These are phyloP conservation scores for Boletus reticuloceps DNA, from an alignment of 768 basidiomycete genomes.

Conservation along the genomic window DNA sequence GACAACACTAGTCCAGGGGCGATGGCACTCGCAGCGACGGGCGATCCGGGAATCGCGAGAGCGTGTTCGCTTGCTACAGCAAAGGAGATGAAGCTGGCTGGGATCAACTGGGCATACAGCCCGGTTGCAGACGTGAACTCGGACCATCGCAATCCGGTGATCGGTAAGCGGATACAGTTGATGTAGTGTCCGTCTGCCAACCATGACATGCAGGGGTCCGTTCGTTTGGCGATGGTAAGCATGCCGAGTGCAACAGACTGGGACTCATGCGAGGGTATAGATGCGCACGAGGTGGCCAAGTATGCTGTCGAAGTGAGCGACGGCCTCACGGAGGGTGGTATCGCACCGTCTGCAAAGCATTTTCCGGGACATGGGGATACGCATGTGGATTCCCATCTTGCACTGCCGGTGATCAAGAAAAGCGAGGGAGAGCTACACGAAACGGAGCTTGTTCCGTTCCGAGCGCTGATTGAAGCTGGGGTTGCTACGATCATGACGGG, in stretches of 20 bases:
- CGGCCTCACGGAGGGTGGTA: slow-evolving; percentile 46
- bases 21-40: slow-evolving; percentile 64
- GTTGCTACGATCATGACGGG: slow-evolving; percentile 68
- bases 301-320: slow-evolving; percentile 47
- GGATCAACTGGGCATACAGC: slow-evolving; percentile 71
- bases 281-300: slow-evolving; percentile 48
- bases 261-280: slow-evolving; percentile 29
- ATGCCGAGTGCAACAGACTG: neutral
- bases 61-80: slow-evolving; percentile 50
- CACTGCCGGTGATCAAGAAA: slow-evolving; percentile 60
- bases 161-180: slow-evolving; percentile 41
- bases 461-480: slow-evolving; percentile 37
- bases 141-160: slow-evolving; percentile 68
- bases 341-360: slow-evolving; percentile 67
- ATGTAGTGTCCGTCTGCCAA: neutral
- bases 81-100: slow-evolving; percentile 54
- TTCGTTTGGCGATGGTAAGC: slow-evolving; percentile 64
- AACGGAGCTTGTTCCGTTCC: slow-evolving; percentile 62
- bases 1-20: slow-evolving; percentile 56
- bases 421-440: slow-evolving; percentile 37
- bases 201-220: slow-evolving; percentile 54
- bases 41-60: slow-evolving; percentile 43
- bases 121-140: slow-evolving; percentile 74
- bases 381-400: slow-evolving; percentile 66
- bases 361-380: slow-evolving; percentile 79